These are phyloP conservation scores for Huiozyma naganishii DNA, from an alignment of 805 yeast genomes.

Conservation along the genomic window DNA sequence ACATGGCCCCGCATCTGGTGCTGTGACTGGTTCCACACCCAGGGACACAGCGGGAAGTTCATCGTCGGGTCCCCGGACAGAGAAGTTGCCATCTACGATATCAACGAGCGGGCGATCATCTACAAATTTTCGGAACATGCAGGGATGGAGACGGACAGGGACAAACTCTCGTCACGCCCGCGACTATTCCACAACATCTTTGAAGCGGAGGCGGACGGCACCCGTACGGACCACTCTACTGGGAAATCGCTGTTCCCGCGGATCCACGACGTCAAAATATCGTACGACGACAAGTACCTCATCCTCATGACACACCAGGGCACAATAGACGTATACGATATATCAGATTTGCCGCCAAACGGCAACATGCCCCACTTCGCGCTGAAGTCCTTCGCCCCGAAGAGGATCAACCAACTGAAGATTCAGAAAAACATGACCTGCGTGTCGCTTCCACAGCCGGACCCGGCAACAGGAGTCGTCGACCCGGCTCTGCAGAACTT, in stretches of 20 bases:
- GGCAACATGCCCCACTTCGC: slow-evolving; percentile 3
- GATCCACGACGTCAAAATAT: slow-evolving; percentile 57
- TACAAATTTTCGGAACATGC: slow-evolving; percentile 2
- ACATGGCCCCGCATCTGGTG: slow-evolving; percentile 35
- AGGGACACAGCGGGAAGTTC: slow-evolving; percentile 33
- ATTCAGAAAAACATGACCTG: slow-evolving; percentile 55
- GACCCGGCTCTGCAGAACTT: slow-evolving; percentile 15
- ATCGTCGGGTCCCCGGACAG: slow-evolving; percentile 73
- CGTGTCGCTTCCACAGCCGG: slow-evolving; percentile 38
- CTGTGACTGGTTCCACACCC: slow-evolving; percentile 61
- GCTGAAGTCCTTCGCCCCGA: slow-evolving; percentile 17
- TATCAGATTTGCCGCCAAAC: slow-evolving; percentile 23
- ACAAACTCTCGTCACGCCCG: not conserved
- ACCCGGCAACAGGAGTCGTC: not conserved
- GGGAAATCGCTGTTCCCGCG: slow-evolving; percentile 26
- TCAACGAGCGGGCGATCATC: slow-evolving; percentile 14
- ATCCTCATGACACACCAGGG: slow-evolving; percentile 56
- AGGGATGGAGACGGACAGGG: not conserved
- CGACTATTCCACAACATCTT: not conserved
- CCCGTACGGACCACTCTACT: not conserved
- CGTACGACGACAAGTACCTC: slow-evolving; percentile 51
- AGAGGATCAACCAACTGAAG: slow-evolving; percentile 34
- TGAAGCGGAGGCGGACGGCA: not conserved
- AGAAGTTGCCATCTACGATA: slow-evolving; percentile 40
- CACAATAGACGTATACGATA: slow-evolving; percentile 49